Conservation (phyloP, 805 yeast genomes). For the Starmera dryadoides region DNA sequence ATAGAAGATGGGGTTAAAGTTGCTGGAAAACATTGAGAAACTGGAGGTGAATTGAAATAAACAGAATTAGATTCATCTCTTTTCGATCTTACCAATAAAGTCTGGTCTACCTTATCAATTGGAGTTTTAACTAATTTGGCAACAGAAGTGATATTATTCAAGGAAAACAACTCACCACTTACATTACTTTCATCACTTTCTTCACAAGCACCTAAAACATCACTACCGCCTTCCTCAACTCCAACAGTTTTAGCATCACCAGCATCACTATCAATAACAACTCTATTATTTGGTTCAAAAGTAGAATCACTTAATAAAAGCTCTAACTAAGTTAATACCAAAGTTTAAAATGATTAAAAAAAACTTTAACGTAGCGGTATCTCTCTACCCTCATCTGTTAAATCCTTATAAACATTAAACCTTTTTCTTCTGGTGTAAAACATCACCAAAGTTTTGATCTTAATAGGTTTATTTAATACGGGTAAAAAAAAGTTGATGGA, state of each 20-base stretch:
- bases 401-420: conserved; percentile 1
- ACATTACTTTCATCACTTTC: not conserved
- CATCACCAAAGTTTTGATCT: conserved; percentile 4
- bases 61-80: not conserved
- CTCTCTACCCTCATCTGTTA: not conserved
- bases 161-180: not conserved
- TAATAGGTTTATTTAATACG: too few species aligned
- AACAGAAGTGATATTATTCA: not conserved
- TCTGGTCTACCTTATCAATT: not conserved
- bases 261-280: not conserved
- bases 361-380: not conserved
- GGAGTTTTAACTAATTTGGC: not conserved
- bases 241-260: not conserved
- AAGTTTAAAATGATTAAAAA: not conserved
- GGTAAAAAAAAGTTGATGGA: not conserved
- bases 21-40: not conserved
- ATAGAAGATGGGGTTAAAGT: conserved; percentile 9
- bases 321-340: not conserved
- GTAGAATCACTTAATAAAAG: conserved; percentile 1
- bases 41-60: not conserved
- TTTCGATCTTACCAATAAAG: not conserved
- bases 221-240: not conserved
- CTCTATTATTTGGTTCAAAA: not conserved
- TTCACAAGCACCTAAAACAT: not conserved
- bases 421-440: conserved; percentile 13